phyloP scores from a whole-genome alignment of 768 basidiomycete genomes.

The Rickenella mellea region DNA sequence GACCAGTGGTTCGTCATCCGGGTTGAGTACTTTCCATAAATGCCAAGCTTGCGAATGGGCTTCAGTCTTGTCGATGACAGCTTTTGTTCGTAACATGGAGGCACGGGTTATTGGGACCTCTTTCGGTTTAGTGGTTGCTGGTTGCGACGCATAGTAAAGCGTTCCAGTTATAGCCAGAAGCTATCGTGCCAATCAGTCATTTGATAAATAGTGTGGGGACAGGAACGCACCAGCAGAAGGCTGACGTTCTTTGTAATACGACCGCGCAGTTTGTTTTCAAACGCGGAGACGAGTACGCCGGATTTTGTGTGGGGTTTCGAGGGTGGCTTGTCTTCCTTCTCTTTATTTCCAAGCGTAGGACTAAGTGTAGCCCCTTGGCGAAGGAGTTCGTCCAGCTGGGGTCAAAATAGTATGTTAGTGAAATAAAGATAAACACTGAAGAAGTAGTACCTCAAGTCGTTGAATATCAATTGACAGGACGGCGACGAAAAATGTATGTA shows the following conservation, averaged over 20 bases:
- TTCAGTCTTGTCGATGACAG: slow-evolving; percentile 12
- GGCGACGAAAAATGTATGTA: slow-evolving; percentile 92
- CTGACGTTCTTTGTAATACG: slow-evolving; percentile 73
- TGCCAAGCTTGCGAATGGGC: slow-evolving; percentile 44
- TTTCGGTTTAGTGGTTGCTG: slow-evolving; percentile 20
- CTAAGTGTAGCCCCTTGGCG: slow-evolving; percentile 55
- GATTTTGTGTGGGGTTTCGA: slow-evolving; percentile 27
- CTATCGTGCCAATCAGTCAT: slow-evolving; percentile 32
- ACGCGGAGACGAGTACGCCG: slow-evolving; percentile 29
- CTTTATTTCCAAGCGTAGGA: slow-evolving; percentile 23
- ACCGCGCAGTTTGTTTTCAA: slow-evolving; percentile 45
- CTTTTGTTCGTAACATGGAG: slow-evolving; percentile 9
- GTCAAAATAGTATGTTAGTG: slow-evolving; percentile 8
- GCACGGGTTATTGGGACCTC: slow-evolving; percentile 18
- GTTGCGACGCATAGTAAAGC: slow-evolving; percentile 64
- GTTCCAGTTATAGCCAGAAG: slow-evolving; percentile 69
- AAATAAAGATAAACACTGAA: neutral
- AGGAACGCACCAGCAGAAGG: slow-evolving; percentile 53
- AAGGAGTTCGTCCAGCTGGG: slow-evolving; percentile 82
- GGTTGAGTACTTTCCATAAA: slow-evolving; percentile 75
- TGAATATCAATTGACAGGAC: slow-evolving; percentile 95
- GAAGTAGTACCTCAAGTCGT: slow-evolving; percentile 61
- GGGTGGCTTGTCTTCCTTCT: too few species aligned
- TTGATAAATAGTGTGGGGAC: slow-evolving; percentile 3
- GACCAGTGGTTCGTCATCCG: slow-evolving; percentile 49